A percentile compares a stretch with the other conserved stretches of the same genome.
These are phyloP conservation scores for Talaromyces nanjingensis DNA, from an alignment of 495 filamentous ascomycete species.

Conservation along the genomic window DNA sequence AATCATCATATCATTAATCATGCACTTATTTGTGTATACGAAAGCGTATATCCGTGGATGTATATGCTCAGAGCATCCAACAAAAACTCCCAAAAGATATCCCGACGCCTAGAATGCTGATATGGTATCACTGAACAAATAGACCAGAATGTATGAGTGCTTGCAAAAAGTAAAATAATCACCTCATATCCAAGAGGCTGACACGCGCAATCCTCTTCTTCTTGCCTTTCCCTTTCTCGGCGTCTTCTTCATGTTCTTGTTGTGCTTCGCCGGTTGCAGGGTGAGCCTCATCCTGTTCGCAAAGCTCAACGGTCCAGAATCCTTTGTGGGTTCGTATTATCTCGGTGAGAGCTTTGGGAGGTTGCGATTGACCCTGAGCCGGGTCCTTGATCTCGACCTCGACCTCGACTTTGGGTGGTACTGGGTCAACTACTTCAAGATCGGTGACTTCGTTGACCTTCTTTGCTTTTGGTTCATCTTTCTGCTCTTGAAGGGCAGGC, in stretches of 20 bases:
- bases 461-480: not conserved
- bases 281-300: not conserved
- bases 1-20: not conserved
- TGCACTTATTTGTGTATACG: not conserved
- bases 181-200: slow-evolving; percentile 33
- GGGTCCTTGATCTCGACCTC: not conserved
- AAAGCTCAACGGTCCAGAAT: slow-evolving; percentile 26
- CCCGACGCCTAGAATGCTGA: not conserved
- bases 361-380: not conserved
- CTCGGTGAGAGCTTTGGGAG: not conserved
- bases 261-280: slow-evolving; percentile 8
- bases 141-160: not conserved
- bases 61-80: not conserved
- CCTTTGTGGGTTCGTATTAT: slow-evolving; percentile 15
- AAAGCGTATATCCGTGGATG: not conserved
- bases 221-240: slow-evolving; percentile 12
- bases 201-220: slow-evolving; percentile 31
- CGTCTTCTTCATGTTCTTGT: not conserved
- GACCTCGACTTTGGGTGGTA: not conserved
- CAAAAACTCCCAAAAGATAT: not conserved
- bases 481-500: not conserved
- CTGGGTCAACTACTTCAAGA: not conserved
- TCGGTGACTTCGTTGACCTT: not conserved
- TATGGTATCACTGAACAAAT: not conserved
- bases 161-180: slow-evolving; percentile 1